A percentile compares a stretch with the other conserved stretches of the same genome.
phyloP scores from a whole-genome alignment of 1,139 yeast genomes.

The Diutina sp. region DNA sequence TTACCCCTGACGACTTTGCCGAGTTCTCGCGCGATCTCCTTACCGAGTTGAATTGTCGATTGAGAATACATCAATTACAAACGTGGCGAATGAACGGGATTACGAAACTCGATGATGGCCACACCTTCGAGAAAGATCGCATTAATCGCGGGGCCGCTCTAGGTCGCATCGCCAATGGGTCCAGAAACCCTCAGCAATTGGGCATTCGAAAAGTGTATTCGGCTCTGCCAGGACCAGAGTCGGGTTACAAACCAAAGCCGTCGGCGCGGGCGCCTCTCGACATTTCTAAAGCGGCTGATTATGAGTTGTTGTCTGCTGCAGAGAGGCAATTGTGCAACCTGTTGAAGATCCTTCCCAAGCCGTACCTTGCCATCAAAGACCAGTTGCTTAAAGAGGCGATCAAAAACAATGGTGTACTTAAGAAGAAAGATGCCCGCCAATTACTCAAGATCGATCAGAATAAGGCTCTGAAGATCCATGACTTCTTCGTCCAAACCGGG shows the following conservation, averaged over 20 bases:
- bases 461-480: slow-evolving; percentile 80
- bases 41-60: slow-evolving; percentile 67
- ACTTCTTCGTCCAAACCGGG: slow-evolving; percentile 82
- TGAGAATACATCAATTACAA: slow-evolving; percentile 78
- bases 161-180: slow-evolving; percentile 5
- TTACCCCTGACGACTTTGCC: slow-evolving; percentile 73
- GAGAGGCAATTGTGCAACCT: slow-evolving; percentile 81
- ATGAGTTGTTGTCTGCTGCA: slow-evolving; percentile 66
- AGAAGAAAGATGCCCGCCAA: slow-evolving; percentile 75
- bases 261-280: slow-evolving; percentile 46
- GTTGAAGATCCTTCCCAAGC: slow-evolving; percentile 79
- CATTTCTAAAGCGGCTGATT: slow-evolving; percentile 75
- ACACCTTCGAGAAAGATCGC: slow-evolving; percentile 81
- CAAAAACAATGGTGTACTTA: slow-evolving; percentile 71
- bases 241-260: slow-evolving; percentile 21
- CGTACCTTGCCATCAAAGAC: slow-evolving; percentile 86
- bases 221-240: slow-evolving; percentile 11
- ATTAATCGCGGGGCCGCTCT: slow-evolving; percentile 26
- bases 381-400: slow-evolving; percentile 82
- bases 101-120: slow-evolving; percentile 72
- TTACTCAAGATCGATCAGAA: slow-evolving; percentile 73
- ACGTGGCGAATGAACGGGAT: slow-evolving; percentile 90
- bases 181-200: slow-evolving; percentile 6
- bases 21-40: slow-evolving; percentile 60
- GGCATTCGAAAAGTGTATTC: neutral